phyloP scores from a whole-genome alignment of 805 yeast genomes.

The Jamesozyma piceae region DNA sequence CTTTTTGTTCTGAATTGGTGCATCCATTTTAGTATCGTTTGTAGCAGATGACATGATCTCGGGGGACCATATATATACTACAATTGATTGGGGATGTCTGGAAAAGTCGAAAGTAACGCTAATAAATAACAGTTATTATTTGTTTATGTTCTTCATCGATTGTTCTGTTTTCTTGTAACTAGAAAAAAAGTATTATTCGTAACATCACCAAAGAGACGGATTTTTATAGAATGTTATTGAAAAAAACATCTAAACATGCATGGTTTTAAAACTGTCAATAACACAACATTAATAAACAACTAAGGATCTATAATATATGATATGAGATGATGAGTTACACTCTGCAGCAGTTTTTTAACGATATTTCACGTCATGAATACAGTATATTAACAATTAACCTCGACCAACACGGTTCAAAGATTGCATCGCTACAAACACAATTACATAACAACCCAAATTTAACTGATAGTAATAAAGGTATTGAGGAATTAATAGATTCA shows the following conservation, averaged over 20 bases:
- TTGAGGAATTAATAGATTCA: constrained; percentile 15
- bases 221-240: background rate
- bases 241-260: background rate
- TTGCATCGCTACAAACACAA: constrained; percentile 32
- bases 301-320: background rate
- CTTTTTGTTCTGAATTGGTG: background rate
- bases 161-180: background rate
- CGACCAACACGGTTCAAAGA: constrained; percentile 20
- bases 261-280: too few relatives aligned
- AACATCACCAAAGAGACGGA: background rate
- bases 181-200: background rate
- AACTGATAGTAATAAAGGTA: constrained; percentile 7
- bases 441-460: constrained; percentile 2
- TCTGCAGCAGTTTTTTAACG: constrained; percentile 14
- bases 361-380: constrained; percentile 12
- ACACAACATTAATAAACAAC: too few relatives aligned
- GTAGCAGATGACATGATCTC: background rate
- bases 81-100: too few relatives aligned
- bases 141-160: background rate
- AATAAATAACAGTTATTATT: too few relatives aligned
- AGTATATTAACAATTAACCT: constrained; percentile 25
- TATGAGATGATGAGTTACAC: constrained; percentile 8
- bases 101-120: too few relatives aligned
- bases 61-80: background rate
- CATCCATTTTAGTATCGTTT: background rate